Base-by-base conservation (phyloP, 768 basidiomycete species). In the Gelatoporia subvermispora region DNA sequence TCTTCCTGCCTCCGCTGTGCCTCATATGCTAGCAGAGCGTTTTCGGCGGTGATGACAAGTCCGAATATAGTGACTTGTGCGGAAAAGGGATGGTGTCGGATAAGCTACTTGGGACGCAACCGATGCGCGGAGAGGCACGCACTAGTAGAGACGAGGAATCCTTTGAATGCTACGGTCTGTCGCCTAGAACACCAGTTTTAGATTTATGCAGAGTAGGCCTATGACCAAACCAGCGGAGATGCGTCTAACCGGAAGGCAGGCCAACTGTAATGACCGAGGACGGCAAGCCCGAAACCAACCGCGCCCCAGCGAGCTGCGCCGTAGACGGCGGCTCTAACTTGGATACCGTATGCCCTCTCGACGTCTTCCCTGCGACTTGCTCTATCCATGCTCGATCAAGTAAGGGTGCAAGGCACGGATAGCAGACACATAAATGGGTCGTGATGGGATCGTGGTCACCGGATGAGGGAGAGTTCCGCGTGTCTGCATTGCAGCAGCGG, bases 151-250 rank as follows among this genome's bases (percentile, higher is more conserved):
- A 90, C 76, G 4, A 93, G 67, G 62, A 89, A 93, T 1, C 76
- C 80, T 65, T 93, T 93, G 72, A 91, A 81, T 3, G 86, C 78
- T 17, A 89, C 72, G 0, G 88, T 86, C 64, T 91, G 90, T 18
- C 84, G 81, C 53, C 90, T 91, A 53, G 41, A 48, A 50, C 21
- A 25, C 20, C 31, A 16, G 13, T 35, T 36, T 36, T 20, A 35
- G 28, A 45, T 20, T 25, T 18, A 48, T 16, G 16, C 8, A 21
- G 7, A n/a, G 1, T 37, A 31, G 7, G 13, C 35, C 28, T 31
- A 21, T 36, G 41, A 31, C 23, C 22, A 10, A 3, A 22, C n/a
- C 22, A 47, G 23, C 28, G 28, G 35, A 40, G 38, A 31, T 15
- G 42, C 8, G 16, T 55, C 73, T 56, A 51, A 86, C 86, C 82